Evolutionary conservation across 2,329 filamentous ascomycete genomes (phyloP), one percentile per base, ranked within the genome.

Genomic region (Paraphoma sp.): DNA sequence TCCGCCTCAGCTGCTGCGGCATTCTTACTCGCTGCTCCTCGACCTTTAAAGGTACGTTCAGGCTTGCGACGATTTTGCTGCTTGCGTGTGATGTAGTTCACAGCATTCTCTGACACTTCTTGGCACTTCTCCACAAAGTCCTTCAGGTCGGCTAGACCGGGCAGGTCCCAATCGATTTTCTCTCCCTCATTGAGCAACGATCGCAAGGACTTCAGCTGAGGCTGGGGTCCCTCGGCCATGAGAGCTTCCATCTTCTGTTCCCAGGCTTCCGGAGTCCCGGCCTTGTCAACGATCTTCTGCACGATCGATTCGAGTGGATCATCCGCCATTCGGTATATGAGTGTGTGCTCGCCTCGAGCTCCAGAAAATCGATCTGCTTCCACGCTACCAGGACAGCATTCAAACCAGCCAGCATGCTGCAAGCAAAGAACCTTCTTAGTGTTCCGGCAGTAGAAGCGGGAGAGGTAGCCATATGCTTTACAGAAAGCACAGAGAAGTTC

Each of bases 71-170:
- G 90, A 72, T 96, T 96, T 78, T 97, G 94, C 80, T 97, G 94
- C 81, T 99, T 99, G 67, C 95, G 91, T 56, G 95, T 93, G 71
- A 93, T 97, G 81, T 96, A 99, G 73, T 91, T 93, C 70, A 92
- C 95, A 63, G 95, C 95, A 79, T 98, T 94, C 70, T 98, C 95
- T 61, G 97, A 92, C 91, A 96, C 97, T 74, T 96, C 93, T 77
- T 97, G 96, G 81, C 95, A 98, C 70, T 92, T 89, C 68, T 97
- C 93, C 75, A 99, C 95, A 80, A 96, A 99, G 64, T 89, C 86
- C 78, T 88, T 90, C 67, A 99, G 84, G 67, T 91, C 86, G 68
- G 90, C 85, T 61, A 99, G 84, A 60, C 92, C 93, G 63, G 89
- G 87, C 60, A 99, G 85, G 55, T 92, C 89, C 82, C 91, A 96